Evolutionary conservation across 805 yeast genomes (phyloP).

Genomic region (Geotrichum ghanense): DNA sequence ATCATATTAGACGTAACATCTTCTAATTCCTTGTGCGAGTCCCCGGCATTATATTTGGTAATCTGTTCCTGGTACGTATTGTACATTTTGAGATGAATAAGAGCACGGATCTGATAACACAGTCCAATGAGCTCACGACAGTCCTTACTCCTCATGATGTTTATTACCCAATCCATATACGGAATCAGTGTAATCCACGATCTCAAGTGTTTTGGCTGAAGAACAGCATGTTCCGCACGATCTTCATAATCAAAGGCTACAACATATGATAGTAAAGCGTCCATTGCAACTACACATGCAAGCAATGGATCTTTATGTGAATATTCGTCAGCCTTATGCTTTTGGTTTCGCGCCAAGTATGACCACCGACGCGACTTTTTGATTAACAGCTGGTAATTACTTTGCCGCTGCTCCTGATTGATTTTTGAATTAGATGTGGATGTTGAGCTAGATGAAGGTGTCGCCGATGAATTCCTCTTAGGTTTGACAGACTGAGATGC

Average conservation of each 20-base stretch:
- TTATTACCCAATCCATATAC: slow-evolving; percentile 21
- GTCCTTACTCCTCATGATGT: slow-evolving; percentile 15
- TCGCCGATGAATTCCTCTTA: neutral
- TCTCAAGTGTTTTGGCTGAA: slow-evolving; percentile 19
- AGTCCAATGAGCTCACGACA: slow-evolving; percentile 20
- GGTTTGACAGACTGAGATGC: neutral
- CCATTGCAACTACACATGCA: slow-evolving; percentile 29
- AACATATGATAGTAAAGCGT: slow-evolving; percentile 29
- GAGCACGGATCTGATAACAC: slow-evolving; percentile 23
- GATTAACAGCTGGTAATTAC: slow-evolving; percentile 16
- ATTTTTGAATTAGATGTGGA: slow-evolving; percentile 7
- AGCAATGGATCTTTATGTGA: slow-evolving; percentile 16
- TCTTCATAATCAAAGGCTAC: slow-evolving; percentile 31
- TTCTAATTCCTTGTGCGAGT: slow-evolving; percentile 3
- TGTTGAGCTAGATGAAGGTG: slow-evolving; percentile 6
- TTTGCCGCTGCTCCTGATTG: slow-evolving; percentile 13
- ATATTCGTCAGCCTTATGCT: slow-evolving; percentile 30
- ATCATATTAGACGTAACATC: slow-evolving; percentile 6
- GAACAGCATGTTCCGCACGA: slow-evolving; percentile 20
- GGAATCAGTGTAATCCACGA: slow-evolving; percentile 29
- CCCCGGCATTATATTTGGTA: slow-evolving; percentile 3
- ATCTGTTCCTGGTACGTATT: slow-evolving; percentile 7
- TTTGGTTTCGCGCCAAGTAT: slow-evolving; percentile 26
- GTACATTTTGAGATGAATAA: slow-evolving; percentile 19
- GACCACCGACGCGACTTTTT: slow-evolving; percentile 27